phyloP scores from a whole-genome alignment of 441 rosid genomes.

The Gossypium trilobum region DNA sequence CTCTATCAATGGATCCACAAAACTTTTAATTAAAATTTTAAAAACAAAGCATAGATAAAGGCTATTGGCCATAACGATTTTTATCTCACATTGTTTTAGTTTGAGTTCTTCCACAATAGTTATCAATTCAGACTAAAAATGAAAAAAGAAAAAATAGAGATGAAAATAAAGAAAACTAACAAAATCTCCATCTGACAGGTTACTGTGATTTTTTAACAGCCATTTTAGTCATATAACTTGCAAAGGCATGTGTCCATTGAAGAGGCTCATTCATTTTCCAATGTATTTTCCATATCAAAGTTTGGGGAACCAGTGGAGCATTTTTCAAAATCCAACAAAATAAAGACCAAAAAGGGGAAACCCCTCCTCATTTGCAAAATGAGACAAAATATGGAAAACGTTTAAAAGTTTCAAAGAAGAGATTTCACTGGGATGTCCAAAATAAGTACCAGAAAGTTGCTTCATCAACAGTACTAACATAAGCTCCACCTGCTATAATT shows the following conservation, averaged over 20 bases:
- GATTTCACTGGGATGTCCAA: constrained; percentile 5
- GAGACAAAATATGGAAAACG: neutral
- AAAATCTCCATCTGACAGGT: neutral
- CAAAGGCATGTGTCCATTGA: neutral
- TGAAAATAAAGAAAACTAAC: neutral
- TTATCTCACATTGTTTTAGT: neutral
- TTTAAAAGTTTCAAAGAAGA: neutral
- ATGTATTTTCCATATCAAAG: neutral
- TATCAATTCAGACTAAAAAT: neutral
- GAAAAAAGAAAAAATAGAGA: neutral
- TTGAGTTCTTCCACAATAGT: neutral
- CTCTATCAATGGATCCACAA: neutral
- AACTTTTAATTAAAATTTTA: neutral
- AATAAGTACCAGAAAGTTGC: constrained; percentile 78
- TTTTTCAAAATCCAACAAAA: neutral
- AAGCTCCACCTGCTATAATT: constrained; percentile 83
- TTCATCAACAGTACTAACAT: constrained; percentile 91
- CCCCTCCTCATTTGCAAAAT: neutral
- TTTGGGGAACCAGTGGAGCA: neutral
- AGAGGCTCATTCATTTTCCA: neutral
- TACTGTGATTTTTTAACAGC: neutral
- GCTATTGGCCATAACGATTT: neutral
- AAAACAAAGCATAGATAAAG: neutral
- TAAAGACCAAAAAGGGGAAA: neutral
- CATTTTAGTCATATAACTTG: neutral